Evolutionary conservation across 164 flowering plant genomes (phyloP), one percentile per base, ranked within the genome.

Genomic region (Taxillus chinensis): DNA sequence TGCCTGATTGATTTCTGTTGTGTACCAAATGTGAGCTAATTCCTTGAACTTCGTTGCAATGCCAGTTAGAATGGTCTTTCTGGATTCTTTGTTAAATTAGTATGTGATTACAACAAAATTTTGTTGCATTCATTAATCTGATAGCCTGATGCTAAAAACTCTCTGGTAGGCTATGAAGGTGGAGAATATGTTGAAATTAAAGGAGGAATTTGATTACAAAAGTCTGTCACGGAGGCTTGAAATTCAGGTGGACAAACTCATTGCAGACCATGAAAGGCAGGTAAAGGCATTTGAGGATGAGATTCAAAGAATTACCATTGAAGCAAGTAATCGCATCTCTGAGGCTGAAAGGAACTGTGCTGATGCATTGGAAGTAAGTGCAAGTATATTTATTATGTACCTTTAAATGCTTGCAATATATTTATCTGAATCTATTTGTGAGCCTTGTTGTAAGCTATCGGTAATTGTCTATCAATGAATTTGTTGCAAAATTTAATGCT

Each of bases 201-300:
- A 91, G 78, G 99, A 95, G 67, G 99, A 95, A 67, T 95, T 86
- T 69, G 99, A 95, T 71, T 95, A 95, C 77, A 91, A 95, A 76
- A 87, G 99, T 71, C 75, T 95, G 71, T 78, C 91, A 13, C 79
- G 90, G 79, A 79, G 79, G 76, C 86, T 91, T 69, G 97, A 87
- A 50, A 70, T 87, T 59, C 93, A 91, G 73, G 42, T 95, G 46
- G 97, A 95, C 70, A 86, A 82, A 70, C 79, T 91, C 42, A 81
- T 83, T 73, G 90, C 81, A 10, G 97, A 95, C 61, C 74, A 85
- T 74, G 97, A 95, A 70, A 83, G 97, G 73, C 87, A 83, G 67
- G 90, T 86, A 62, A 89, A 95, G 75, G 80, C 76, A 56, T 83
- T 82, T 63, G 78, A 83, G 64, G 87, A 83, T 73, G 90, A 89